A percentile compares a stretch with the other conserved stretches of the same genome.
phyloP scores from a whole-genome alignment of 2,329 filamentous ascomycete species.

The Cladorrhinum sp. region DNA sequence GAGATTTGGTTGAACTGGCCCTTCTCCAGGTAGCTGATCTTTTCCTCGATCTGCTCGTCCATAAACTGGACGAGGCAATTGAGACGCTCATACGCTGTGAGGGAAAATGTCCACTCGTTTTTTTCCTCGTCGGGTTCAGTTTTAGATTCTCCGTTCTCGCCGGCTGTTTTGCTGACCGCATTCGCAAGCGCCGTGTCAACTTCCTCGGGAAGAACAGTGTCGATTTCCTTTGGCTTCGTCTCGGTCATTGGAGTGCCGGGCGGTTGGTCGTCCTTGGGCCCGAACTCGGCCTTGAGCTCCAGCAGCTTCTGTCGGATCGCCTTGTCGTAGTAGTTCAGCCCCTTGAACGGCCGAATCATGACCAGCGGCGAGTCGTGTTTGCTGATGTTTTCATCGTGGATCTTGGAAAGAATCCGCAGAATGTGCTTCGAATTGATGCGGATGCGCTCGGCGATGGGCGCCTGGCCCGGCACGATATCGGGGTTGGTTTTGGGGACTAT shows the following conservation, averaged over 20 bases:
- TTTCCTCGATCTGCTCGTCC: conserved; percentile 13
- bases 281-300: too few relatives aligned
- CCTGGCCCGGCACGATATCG: too few relatives aligned
- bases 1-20: conserved; percentile 12
- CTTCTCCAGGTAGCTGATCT: conserved; percentile 12
- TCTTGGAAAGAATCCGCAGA: not conserved
- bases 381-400: not conserved
- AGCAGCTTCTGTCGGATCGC: conserved; percentile 3
- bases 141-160: too few relatives aligned
- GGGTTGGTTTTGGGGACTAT: too few relatives aligned
- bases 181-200: too few relatives aligned
- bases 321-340: conserved; percentile 10
- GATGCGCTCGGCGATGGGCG: conserved; percentile 12
- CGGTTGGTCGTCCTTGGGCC: too few relatives aligned
- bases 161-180: too few relatives aligned
- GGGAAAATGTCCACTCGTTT: not conserved
- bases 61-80: conserved; percentile 23
- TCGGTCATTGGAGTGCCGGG: too few relatives aligned
- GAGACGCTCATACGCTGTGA: conserved; percentile 16
- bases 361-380: not conserved
- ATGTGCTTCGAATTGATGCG: conserved; percentile 10
- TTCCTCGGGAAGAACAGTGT: too few relatives aligned
- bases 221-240: not conserved
- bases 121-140: too few relatives aligned
- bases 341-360: conserved; percentile 16